Evolutionary conservation across 495 filamentous ascomycete genomes (phyloP), one percentile per base, ranked within the genome.

Genomic region (Podospora appendiculata): DNA sequence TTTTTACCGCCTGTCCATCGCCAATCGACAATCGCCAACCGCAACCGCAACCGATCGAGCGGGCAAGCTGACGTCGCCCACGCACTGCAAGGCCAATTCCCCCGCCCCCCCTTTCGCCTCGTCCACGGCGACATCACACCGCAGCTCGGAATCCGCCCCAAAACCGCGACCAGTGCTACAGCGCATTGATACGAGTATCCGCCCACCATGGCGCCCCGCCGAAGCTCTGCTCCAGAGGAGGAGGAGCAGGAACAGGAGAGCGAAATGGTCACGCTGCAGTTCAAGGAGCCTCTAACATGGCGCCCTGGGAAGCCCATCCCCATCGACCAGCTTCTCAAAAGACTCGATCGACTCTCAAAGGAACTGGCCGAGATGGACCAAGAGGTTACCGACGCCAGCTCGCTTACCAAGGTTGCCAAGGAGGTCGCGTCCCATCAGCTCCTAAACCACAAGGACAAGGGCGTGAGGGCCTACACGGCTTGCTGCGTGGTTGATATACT

Each of bases 401-500:
- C 88, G 12, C 75, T 97, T 43, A 82, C 71, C 19, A 83, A 84
- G 43, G 88, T 95, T 51, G 90, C 94, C 45, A 93, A 91, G 66
- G 90, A 96, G 62, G 79, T 97, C 18, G 89, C 86, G 8, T 85
- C 82, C 35, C 85, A 83, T 42, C 87, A 92, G 58, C 74, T 99
- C 14, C 70, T 97, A 32, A 78, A 71, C 43, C 94, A 99, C 67
- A 95, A 94, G 71, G 94, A 99, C 64, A 85, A 82, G 51, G 93
- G 93, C 11, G 91, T 99, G 19, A 82, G 85, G 55, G 93, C 94
- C 14, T 95, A 85, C 75, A 82, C 87, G 40, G 84, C 89, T 11
- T 88, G 87, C 63, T 96, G 90, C 65, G 75, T 97, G 58, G 90
- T 95, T 41, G 94, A 99, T 65, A 88, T 99, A 50, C 80, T 99